Base-by-base conservation (phyloP, 2,329 filamentous ascomycete species). In the Paracamarosporium sp. region DNA sequence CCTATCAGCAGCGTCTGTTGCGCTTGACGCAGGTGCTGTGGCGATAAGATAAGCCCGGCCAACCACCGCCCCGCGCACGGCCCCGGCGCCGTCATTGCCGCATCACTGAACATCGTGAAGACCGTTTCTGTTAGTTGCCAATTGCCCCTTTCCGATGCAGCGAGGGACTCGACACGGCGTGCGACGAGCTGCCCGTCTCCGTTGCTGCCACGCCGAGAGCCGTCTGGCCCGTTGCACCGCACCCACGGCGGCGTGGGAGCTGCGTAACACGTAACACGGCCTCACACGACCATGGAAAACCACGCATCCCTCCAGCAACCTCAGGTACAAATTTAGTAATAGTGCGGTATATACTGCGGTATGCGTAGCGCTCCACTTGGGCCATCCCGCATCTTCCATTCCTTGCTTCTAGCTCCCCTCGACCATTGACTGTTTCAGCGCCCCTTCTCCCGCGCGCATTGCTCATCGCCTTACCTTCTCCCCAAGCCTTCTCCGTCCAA, bases 41-140 rank as follows among this genome's bases (percentile, higher is more conserved):
- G 69, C 68, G 65, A 68, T 66, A 69, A 64, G 69, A 65, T 64
- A 62, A 58, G 47, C 48, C 50, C 51, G 46, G 57, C 69, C 69
- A 71, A 64, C 71, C 56, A 62, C 56, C 50, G 56, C 20, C 43
- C 22, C 59, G 22, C 53, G 55, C 61, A 60, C 24, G 53, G 30
- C 62, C 61, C 61, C 62, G 63, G 59, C 63, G 55, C 63, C 63
- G 66, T 71, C 70, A 71, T 68, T 33, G 57, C 56, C 52, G 57
- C 58, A 63, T 65, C 62, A 68, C 63, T 53, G 55, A 50, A 57
- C 48, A 3, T 41, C 35, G 48, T 59, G 47, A 44, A 61, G 59
- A 56, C 25, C 54, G 57, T 69, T 71, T 69, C 53, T 70, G 67
- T 65, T 71, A 69, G 69, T 71, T 64, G 69, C 59, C 30, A 17